These are phyloP conservation scores for Arctium lappa DNA, from an alignment of 129 eudicot genomes.

Conservation along the genomic window DNA sequence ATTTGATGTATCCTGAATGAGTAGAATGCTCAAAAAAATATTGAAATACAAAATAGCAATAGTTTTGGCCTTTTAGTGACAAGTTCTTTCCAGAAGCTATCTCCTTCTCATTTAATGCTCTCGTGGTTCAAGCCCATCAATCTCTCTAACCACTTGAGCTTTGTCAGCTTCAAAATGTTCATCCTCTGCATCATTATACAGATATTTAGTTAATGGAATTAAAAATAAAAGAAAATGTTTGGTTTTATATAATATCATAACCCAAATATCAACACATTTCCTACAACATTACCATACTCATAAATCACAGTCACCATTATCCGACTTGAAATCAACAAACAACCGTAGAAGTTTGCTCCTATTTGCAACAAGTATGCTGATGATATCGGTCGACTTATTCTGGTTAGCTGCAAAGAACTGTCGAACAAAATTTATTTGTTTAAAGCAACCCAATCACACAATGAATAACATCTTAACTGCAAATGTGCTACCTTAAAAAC, in stretches of 20 bases:
- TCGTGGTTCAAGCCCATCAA: conserved; percentile 68
- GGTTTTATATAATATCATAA: not conserved
- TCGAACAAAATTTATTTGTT: conserved; percentile 5
- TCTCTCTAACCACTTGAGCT: conserved; percentile 89
- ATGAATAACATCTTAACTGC: not conserved
- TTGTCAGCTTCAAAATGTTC: conserved; percentile 96
- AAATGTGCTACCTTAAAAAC: conserved; percentile 73
- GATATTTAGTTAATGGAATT: not conserved
- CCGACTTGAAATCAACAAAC: conserved; percentile 86
- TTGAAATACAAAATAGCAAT: not conserved
- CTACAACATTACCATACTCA: not conserved
- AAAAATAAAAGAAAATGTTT: not conserved
- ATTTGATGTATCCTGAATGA: too few relatives aligned
- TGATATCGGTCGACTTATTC: conserved; percentile 84
- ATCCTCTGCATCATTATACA: conserved; percentile 55
- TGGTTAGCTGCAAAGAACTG: conserved; percentile 96
- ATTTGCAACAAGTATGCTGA: conserved; percentile 76
- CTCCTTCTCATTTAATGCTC: conserved; percentile 11
- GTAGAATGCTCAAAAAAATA: too few relatives aligned
- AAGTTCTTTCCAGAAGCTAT: too few relatives aligned
- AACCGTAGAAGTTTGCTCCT: conserved; percentile 96
- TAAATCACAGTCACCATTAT: conserved; percentile 50
- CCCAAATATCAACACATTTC: not conserved
- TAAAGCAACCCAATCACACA: not conserved
- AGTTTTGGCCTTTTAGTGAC: too few relatives aligned